A percentile compares a stretch with the other conserved stretches of the same genome.
phyloP scores from a whole-genome alignment of 2,329 filamentous ascomycete species.

The Trichoderma sp. region DNA sequence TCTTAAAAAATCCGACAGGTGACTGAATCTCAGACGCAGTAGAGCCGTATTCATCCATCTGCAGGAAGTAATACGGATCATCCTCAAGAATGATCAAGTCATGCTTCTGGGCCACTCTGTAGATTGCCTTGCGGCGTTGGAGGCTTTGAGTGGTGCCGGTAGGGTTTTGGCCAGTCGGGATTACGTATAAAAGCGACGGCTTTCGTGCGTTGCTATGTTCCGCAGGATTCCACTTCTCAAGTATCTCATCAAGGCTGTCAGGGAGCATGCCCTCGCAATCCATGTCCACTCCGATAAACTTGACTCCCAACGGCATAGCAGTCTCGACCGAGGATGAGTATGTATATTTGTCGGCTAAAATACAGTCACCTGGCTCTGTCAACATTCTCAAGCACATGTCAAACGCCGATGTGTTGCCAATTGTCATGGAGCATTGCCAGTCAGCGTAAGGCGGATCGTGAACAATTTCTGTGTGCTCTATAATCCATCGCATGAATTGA shows the following conservation, averaged over 20 bases:
- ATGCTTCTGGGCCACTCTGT: slow-evolving; percentile 77
- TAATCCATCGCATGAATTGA: slow-evolving; percentile 13
- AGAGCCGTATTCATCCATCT: slow-evolving; percentile 70
- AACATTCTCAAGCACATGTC: slow-evolving; percentile 16
- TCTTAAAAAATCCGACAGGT: slow-evolving; percentile 80
- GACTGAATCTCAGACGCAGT: slow-evolving; percentile 36
- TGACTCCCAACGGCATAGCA: not conserved
- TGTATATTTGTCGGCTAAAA: slow-evolving; percentile 6
- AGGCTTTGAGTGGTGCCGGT: slow-evolving; percentile 75
- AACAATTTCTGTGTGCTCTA: slow-evolving; percentile 9
- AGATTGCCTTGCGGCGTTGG: slow-evolving; percentile 74
- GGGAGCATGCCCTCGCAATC: slow-evolving; percentile 11
- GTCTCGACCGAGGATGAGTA: slow-evolving; percentile 3
- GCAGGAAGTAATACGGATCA: slow-evolving; percentile 94
- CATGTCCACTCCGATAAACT: not conserved
- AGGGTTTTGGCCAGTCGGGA: slow-evolving; percentile 71
- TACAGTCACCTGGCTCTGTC: not conserved
- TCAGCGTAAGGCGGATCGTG: slow-evolving; percentile 13
- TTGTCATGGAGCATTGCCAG: slow-evolving; percentile 11
- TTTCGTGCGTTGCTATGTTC: not conserved
- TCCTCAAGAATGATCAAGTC: slow-evolving; percentile 93
- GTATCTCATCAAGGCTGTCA: not conserved
- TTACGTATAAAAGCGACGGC: not conserved
- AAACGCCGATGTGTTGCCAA: slow-evolving; percentile 12
- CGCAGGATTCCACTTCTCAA: not conserved